These are phyloP conservation scores for Diaporthe citriasiana DNA, from an alignment of 2,329 filamentous ascomycete genomes.

Conservation along the genomic window DNA sequence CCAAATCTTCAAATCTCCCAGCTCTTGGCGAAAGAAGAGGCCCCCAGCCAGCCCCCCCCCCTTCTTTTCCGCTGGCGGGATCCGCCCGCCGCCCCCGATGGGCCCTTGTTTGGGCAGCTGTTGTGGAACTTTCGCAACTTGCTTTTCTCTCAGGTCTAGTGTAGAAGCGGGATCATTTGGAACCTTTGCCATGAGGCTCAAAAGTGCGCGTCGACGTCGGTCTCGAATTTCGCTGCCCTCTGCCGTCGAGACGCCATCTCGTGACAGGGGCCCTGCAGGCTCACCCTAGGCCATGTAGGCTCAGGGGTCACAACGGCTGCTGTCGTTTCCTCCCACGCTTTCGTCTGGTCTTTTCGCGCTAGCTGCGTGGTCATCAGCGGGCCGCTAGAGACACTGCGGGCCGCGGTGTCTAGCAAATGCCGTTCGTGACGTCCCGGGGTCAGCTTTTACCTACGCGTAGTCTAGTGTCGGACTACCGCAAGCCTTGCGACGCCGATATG, in stretches of 20 bases:
- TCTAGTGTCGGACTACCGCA: conserved; percentile 24
- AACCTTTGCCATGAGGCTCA: conserved; percentile 26
- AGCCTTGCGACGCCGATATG: background rate
- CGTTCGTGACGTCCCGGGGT: background rate
- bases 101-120: background rate
- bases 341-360: conserved; percentile 11
- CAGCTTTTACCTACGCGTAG: background rate
- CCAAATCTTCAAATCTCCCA: conserved; percentile 18
- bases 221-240: background rate
- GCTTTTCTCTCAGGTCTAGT: background rate
- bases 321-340: conserved; percentile 4
- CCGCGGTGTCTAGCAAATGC: conserved; percentile 18
- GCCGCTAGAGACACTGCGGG: conserved; percentile 9
- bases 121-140: conserved; percentile 15
- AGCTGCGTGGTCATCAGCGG: background rate
- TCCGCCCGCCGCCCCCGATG: background rate
- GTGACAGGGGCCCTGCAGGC: too few species aligned
- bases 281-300: background rate
- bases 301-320: conserved; percentile 10
- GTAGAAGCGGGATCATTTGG: background rate
- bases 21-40: background rate
- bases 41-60: background rate
- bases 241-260: background rate
- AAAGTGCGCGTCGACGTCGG: conserved; percentile 6
- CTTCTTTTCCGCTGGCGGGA: conserved; percentile 18